These are phyloP conservation scores for Lentinula guzmanii DNA, from an alignment of 768 basidiomycete species.

Conservation along the genomic window DNA sequence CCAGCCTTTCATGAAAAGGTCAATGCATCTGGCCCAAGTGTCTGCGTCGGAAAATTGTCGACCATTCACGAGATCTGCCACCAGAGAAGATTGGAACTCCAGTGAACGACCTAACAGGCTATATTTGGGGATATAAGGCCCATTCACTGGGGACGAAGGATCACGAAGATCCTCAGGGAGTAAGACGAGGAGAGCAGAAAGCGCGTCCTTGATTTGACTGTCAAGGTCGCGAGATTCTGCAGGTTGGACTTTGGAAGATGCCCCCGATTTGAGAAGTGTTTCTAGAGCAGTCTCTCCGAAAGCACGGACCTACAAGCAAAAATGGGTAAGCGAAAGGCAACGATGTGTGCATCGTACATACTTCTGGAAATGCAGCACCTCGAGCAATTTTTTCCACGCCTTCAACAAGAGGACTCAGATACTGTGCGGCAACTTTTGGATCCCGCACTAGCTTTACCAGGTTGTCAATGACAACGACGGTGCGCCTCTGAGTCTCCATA, in stretches of 20 bases:
- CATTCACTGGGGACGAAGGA: conserved; percentile 40
- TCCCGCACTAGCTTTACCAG: conserved; percentile 96
- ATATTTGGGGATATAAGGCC: conserved; percentile 46
- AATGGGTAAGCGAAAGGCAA: conserved; percentile 6
- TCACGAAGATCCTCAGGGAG: conserved; percentile 45
- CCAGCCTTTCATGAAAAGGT: conserved; percentile 69
- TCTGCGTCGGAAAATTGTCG: conserved; percentile 48
- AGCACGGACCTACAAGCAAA: conserved; percentile 63
- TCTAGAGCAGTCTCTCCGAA: conserved; percentile 81
- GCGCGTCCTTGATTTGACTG: conserved; percentile 51
- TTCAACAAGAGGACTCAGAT: conserved; percentile 81
- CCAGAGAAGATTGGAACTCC: conserved; percentile 65
- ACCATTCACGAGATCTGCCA: conserved; percentile 69
- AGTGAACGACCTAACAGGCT: conserved; percentile 55
- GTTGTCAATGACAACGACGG: conserved; percentile 93
- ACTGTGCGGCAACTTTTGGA: conserved; percentile 81
- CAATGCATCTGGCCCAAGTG: conserved; percentile 68
- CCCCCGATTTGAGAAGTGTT: conserved; percentile 79
- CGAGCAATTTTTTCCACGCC: conserved; percentile 88
- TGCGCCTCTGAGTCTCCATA: conserved; percentile 93
- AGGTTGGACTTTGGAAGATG: conserved; percentile 66
- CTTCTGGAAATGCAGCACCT: conserved; percentile 94
- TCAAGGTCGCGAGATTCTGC: conserved; percentile 66
- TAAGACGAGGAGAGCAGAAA: conserved; percentile 51
- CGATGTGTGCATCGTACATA: conserved; percentile 21